Base-by-base conservation (phyloP, 768 basidiomycete genomes). In the Lactarius akahatsu region DNA sequence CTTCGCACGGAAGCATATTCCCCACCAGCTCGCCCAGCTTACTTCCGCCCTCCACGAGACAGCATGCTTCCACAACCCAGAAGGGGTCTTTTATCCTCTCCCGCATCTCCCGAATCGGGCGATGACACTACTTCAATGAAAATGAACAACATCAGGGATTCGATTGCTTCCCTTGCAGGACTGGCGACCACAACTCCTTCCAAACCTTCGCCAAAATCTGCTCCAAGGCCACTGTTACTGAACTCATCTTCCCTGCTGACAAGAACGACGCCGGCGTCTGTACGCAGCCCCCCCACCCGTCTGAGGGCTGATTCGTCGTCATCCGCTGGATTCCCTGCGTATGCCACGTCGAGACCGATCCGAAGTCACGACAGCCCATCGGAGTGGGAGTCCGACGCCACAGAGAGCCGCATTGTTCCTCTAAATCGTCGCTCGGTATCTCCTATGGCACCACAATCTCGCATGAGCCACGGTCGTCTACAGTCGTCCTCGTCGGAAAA, bases 391-490 rank as follows among this genome's bases (percentile, higher is more conserved):
- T 86, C 86, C 4, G 89, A 90, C 68, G 52, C 72, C 66, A 65
- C 71, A 76, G 63, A 62, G 13, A 89, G 90, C 72, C 82, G 89
- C 59, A 76, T 80, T 57, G 81, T 92, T 16, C 83, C 84, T 30
- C 72, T 92, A 59, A 88, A 89, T 72, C 84, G 90, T 38, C 82
- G 82, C 68, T 85, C 86, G 15, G 74, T 90, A 5, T 91, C 90
- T 4, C 89, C 90, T 4, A 87, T 90, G 86, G 88, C 89, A 30
- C 68, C 64, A 15, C 57, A 58, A 59, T 63, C 26, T 43, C 63
- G 50, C 54, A 45, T 50, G 10, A 40, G 16, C n/a, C 72, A 75
- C 30, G 78, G 59, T 40, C 81, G 68, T n/a, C 70, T 13, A 75
- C 57, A 57, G 34, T 82, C 82, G 7, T 80, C 81, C 1, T 72